These are phyloP conservation scores for Pleurotus tuber-regium DNA, from an alignment of 768 basidiomycete species.

Conservation along the genomic window DNA sequence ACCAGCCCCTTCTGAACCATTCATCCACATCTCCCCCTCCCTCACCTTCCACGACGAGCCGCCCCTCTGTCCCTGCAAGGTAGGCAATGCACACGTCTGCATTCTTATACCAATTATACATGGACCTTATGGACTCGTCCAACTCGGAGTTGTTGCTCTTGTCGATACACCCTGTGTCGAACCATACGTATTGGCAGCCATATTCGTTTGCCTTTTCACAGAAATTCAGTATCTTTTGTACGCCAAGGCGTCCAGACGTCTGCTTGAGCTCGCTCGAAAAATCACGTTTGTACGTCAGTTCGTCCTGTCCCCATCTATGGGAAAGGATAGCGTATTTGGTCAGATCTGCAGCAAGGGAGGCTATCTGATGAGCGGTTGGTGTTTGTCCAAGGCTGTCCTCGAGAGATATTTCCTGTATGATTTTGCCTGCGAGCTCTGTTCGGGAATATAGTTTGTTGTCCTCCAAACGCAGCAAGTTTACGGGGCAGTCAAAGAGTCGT, in stretches of 20 bases:
- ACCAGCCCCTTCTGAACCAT: conserved; percentile 1
- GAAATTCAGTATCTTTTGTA: not conserved
- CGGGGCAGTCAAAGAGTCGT: too few species aligned
- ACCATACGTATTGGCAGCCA: not conserved
- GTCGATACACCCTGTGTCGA: conserved; percentile 4
- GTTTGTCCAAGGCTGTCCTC: too few species aligned
- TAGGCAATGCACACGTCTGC: not conserved
- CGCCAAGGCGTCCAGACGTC: not conserved
- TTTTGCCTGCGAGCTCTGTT: too few species aligned
- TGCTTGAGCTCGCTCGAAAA: not conserved
- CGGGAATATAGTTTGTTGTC: too few species aligned
- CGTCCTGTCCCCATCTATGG: conserved; percentile 1
- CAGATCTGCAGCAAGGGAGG: too few species aligned
- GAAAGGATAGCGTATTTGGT: conserved; percentile 3
- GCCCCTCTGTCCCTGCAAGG: not conserved
- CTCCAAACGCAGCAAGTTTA: too few species aligned
- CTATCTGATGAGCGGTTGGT: too few species aligned
- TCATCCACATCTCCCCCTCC: not conserved
- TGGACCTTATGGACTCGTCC: not conserved
- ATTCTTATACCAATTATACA: not conserved
- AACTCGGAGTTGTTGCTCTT: not conserved
- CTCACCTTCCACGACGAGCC: not conserved
- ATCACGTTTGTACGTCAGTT: not conserved
- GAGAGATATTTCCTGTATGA: too few species aligned
- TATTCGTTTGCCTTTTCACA: not conserved